Base-by-base conservation (phyloP, 352 stramenopile genomes). In the Globisporangium radiosum region DNA sequence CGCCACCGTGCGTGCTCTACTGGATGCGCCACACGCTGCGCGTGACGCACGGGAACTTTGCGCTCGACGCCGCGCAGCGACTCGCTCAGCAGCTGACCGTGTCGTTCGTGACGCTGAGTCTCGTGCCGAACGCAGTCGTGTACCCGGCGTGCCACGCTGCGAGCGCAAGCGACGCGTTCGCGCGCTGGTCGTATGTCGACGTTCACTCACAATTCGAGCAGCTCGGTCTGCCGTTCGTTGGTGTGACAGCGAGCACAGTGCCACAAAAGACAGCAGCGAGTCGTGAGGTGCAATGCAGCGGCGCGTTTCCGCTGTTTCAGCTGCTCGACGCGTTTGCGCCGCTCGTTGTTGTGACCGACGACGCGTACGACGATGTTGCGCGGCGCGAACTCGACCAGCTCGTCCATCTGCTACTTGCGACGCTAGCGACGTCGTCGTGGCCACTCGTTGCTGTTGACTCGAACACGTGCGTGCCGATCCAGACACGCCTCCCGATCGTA, bases 1-100 rank as follows among this genome's bases (percentile, higher is more conserved):
- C 25, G n/a, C 55, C 56, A 14, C 40, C 47, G n/a, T 53, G 59
- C n/a, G 40, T 92, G 37, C 57, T 92, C 8, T 92, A 92, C 60
- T 92, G 81, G 81, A 71, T 90, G 61, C 79, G 81, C 5, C 82
- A 73, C 40, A 79, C 74, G 1, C 50, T 82, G 56, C 81, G 81
- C 3, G 71, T 85, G n/a, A 64, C 59, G 49, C 72, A 88, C 15
- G 73, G 74, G 8, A 92, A 92, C 59, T 88, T 81, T 58, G 76
- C 67, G 4, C 67, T 92, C 25, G 72, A 82, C 48, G 63, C 69
- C 9, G 79, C 79, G 4, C 62, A 82, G 43, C 48, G 76, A 17
- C 67, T 89, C 1, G 74, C 69, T 5, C 61, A 75, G 66, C 66
- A 75, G 51, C 59, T 81, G 25, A 13, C 56, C n/a, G 56, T 76